phyloP scores from a whole-genome alignment of 2,329 filamentous ascomycete species.

The Monilinia aucupariae region DNA sequence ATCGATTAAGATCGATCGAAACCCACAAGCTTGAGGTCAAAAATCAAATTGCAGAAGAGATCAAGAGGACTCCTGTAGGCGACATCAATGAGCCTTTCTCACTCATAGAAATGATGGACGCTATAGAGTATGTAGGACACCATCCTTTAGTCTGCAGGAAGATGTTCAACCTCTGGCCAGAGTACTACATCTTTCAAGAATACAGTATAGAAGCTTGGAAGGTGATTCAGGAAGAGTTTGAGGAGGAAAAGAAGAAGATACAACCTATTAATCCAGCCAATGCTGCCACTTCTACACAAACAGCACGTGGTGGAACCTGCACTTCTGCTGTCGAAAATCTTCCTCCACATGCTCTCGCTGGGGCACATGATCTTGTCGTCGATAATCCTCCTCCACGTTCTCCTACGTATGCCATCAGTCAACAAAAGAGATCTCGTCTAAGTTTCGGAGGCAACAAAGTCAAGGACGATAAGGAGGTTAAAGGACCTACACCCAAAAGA shows the following conservation, averaged over 20 bases:
- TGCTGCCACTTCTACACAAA: not conserved
- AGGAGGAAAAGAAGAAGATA: no score
- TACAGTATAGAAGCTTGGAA: not conserved
- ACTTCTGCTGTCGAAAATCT: no score
- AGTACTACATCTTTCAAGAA: conserved; percentile 5
- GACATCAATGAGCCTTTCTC: not conserved
- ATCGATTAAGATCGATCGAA: not conserved
- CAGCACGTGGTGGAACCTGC: not conserved
- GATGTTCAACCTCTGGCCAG: not conserved
- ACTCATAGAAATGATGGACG: conserved; percentile 6
- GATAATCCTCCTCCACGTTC: no score
- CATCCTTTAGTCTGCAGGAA: not conserved
- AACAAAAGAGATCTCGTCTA: no score
- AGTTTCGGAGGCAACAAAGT: no score
- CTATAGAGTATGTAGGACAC: not conserved
- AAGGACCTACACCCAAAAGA: no score
- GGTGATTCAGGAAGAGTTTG: not conserved
- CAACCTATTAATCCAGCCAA: no score
- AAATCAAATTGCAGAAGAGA: not conserved
- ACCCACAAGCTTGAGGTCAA: not conserved
- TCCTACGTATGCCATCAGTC: no score
- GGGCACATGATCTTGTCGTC: no score
- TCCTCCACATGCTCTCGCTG: no score
- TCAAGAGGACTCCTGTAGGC: not conserved
- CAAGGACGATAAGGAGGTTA: no score